Evolutionary conservation across 257 asterid species (phyloP).

Genomic region (Haberlea rhodopensis): DNA sequence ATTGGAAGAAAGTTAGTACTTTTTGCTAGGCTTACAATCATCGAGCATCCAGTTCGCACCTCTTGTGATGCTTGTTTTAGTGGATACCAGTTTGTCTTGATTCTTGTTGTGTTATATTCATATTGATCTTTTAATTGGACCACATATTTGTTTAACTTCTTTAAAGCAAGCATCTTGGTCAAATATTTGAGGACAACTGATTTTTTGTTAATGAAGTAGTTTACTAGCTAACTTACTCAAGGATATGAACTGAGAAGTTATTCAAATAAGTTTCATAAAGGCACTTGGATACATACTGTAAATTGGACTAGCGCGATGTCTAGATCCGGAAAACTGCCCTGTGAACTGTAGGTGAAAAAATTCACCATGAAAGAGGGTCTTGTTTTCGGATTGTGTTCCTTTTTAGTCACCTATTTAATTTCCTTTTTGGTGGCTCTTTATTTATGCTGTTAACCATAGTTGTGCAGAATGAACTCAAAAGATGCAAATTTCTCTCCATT

Average conservation of each 20-base stretch:
- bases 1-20: slow-evolving; percentile 1
- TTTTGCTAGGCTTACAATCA: slow-evolving; percentile 7
- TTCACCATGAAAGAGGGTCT: not conserved
- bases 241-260: not conserved
- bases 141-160: slow-evolving; percentile 5
- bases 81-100: slow-evolving; percentile 9
- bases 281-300: not conserved
- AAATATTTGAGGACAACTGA: not conserved
- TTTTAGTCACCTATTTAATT: not conserved
- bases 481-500: not conserved
- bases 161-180: slow-evolving; percentile 6
- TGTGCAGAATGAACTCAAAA: not conserved
- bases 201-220: not conserved
- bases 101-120: not conserved
- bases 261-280: slow-evolving; percentile 3
- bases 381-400: not conserved
- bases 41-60: slow-evolving; percentile 16
- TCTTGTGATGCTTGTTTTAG: slow-evolving; percentile 15
- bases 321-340: not conserved
- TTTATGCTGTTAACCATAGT: slow-evolving; percentile 2
- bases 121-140: slow-evolving; percentile 17
- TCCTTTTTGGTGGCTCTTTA: too few species aligned
- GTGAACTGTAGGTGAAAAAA: not conserved
- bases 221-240: not conserved
- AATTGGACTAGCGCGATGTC: not conserved